phyloP scores from a whole-genome alignment of 2,329 filamentous ascomycete genomes.

The Helotiales sp. region DNA sequence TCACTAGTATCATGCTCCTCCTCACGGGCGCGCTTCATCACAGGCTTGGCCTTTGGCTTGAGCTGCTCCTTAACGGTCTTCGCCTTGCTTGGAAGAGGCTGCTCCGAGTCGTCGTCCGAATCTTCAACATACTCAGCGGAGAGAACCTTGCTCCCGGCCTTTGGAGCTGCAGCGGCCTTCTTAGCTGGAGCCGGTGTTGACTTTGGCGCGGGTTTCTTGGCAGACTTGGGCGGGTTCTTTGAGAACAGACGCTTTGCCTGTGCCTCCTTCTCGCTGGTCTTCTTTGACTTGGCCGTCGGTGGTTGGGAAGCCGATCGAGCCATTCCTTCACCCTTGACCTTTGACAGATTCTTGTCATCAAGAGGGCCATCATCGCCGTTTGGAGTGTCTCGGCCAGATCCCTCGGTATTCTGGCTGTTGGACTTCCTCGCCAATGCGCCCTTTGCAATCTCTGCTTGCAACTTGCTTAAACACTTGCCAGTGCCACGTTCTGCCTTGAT shows the following conservation, averaged over 20 bases:
- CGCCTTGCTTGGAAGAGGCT: conserved; percentile 13
- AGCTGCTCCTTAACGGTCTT: conserved; percentile 24
- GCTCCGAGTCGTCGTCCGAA: conserved; percentile 40
- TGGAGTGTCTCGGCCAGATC: conserved; percentile 48
- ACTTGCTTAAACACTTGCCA: conserved; percentile 64
- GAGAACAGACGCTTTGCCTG: conserved; percentile 61
- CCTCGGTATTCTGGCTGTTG: conserved; percentile 56
- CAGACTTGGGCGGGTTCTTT: conserved; percentile 31
- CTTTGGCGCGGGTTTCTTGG: conserved; percentile 25
- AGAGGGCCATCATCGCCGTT: conserved; percentile 47
- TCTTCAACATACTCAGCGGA: conserved; percentile 42
- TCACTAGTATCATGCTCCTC: conserved; percentile 40
- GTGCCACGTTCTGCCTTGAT: conserved; percentile 62
- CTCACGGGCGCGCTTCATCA: conserved; percentile 57
- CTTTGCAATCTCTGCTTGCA: conserved; percentile 60
- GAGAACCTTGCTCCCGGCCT: conserved; percentile 38
- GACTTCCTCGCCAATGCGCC: conserved; percentile 51
- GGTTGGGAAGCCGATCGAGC: conserved; percentile 57
- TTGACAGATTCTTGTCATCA: conserved; percentile 43
- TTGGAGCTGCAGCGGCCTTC: conserved; percentile 28
- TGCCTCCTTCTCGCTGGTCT: conserved; percentile 56
- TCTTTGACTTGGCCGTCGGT: conserved; percentile 60
- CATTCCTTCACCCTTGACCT: conserved; percentile 49
- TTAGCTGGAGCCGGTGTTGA: conserved; percentile 24
- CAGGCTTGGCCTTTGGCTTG: conserved; percentile 45